Base-by-base conservation (phyloP, 371 early-diverging fungal genomes). In the Mortierella sp. region DNA sequence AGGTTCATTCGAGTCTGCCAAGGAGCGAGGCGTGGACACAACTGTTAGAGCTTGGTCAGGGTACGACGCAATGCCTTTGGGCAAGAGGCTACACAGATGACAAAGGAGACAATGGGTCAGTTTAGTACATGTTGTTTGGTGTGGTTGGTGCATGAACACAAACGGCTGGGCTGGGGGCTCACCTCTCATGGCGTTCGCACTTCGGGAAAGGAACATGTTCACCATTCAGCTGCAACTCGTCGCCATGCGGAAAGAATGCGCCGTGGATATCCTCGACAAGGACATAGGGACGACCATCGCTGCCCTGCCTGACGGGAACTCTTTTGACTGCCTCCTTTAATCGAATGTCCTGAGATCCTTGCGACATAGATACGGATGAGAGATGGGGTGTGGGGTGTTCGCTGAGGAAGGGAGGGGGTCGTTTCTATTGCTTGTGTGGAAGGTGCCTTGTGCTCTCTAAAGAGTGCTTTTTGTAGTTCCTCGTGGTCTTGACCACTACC, bases 261-360 rank as follows among this genome's bases (percentile, higher is more conserved):
- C 67, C 60, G 4, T 50, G 63, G 29, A 63, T 67, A 48, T 67
- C 68, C 29, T 66, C 74, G 19, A 67, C 29, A 17, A 67, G 56
- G 56, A 74, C 39, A 40, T 51, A 60, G 25, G 49, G 40, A 14
- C 43, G 51, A 31, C 60, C 60, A 29, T 57, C 41, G 31, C 46
- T 29, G 29, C 28, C 60, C 10, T 70, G 43, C 24, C 46, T n/a
- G 53, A 63, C 64, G 46, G 39, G 51, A 27, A 74, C 60, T 16
- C 41, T 41, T 48, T 63, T 63, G 63, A 58, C 45, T 27, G 56
- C 24, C 8, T 51, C 22, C 14, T 63, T 44, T 46, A 74, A 28
- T 21, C 57, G 63, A n/a, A 67, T 53, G 12, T 57, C 53, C 21
- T 68, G 68, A 40, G 16, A 57, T 19, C 29, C 46, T 24, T 41